Evolutionary conservation across 805 yeast species (phyloP).

Genomic region (Nakazawaea holstii): DNA sequence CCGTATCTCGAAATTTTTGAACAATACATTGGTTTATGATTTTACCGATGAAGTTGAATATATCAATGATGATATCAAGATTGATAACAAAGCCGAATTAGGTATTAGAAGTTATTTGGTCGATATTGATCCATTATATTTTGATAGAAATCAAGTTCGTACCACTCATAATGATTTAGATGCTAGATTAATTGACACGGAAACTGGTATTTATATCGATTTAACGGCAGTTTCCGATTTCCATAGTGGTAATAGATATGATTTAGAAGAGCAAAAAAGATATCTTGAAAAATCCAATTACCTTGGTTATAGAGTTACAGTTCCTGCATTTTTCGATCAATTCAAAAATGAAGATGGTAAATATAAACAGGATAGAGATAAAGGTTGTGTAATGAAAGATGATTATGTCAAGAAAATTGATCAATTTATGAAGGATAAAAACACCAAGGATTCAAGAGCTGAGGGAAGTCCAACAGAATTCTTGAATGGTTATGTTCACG

Average conservation of each 20-base stretch:
- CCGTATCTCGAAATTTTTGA: conserved; percentile 33
- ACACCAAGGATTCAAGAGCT: conserved; percentile 7
- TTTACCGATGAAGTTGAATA: conserved; percentile 27
- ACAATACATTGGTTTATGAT: conserved; percentile 42
- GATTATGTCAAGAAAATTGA: conserved; percentile 6
- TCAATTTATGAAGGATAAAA: neutral
- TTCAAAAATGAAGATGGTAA: conserved; percentile 5
- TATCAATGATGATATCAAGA: conserved; percentile 46
- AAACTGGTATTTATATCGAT: conserved; percentile 45
- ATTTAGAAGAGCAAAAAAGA: conserved; percentile 5
- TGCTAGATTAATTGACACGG: conserved; percentile 42
- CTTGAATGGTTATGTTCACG: conserved; percentile 6
- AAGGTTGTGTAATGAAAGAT: conserved; percentile 5
- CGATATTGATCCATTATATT: conserved; percentile 11
- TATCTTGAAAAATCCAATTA: conserved; percentile 7
- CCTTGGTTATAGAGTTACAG: conserved; percentile 5
- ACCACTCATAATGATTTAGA: conserved; percentile 17
- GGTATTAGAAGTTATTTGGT: conserved; percentile 11
- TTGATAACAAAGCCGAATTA: conserved; percentile 22
- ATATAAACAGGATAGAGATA: neutral
- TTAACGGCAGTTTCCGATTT: conserved; percentile 34
- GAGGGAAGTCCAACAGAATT: conserved; percentile 5
- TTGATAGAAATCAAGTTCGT: conserved; percentile 10
- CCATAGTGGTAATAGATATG: conserved; percentile 9
- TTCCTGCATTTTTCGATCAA: conserved; percentile 3